These are phyloP conservation scores for Magnaporthiopsis incrustans DNA, from an alignment of 2,329 filamentous ascomycete species.

Conservation along the genomic window DNA sequence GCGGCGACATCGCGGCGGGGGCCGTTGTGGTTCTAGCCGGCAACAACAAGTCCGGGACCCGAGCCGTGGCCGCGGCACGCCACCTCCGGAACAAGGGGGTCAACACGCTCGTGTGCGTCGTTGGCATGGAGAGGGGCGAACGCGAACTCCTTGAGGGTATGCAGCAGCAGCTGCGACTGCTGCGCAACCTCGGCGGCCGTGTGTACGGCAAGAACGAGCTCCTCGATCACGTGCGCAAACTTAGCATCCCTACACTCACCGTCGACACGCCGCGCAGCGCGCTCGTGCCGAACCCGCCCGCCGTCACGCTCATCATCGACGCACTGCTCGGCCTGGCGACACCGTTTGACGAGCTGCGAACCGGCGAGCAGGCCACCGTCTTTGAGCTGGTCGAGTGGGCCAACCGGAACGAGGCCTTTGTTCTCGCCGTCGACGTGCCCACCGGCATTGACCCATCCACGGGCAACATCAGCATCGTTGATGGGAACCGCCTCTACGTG, in stretches of 20 bases:
- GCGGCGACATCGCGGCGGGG: constrained; percentile 5
- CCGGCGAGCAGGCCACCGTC: constrained; percentile 72
- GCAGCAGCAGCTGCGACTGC: constrained; percentile 72
- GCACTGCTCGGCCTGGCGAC: constrained; percentile 80
- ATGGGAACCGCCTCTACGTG: constrained; percentile 73
- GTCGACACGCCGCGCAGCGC: constrained; percentile 26
- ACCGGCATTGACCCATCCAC: constrained; percentile 77
- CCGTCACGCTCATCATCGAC: constrained; percentile 77
- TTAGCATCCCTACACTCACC: constrained; percentile 27
- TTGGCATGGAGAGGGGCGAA: constrained; percentile 75
- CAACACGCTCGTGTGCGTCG: constrained; percentile 73
- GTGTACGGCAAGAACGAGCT: constrained; percentile 55
- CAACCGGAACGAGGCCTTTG: constrained; percentile 75
- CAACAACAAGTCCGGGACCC: constrained; percentile 84
- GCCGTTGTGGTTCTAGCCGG: constrained; percentile 74
- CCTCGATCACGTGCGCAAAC: constrained; percentile 50
- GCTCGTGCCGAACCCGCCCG: constrained; percentile 46
- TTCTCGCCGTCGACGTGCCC: constrained; percentile 84
- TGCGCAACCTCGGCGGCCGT: constrained; percentile 73
- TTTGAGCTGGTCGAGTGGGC: constrained; percentile 92
- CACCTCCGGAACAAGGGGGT: constrained; percentile 79
- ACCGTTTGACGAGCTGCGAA: constrained; percentile 80
- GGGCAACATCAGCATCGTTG: constrained; percentile 57
- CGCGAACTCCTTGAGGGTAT: constrained; percentile 73
- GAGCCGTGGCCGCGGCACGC: constrained; percentile 76